These are phyloP conservation scores for Talaromyces atroroseus DNA, from an alignment of 2,329 filamentous ascomycete genomes.

Conservation along the genomic window DNA sequence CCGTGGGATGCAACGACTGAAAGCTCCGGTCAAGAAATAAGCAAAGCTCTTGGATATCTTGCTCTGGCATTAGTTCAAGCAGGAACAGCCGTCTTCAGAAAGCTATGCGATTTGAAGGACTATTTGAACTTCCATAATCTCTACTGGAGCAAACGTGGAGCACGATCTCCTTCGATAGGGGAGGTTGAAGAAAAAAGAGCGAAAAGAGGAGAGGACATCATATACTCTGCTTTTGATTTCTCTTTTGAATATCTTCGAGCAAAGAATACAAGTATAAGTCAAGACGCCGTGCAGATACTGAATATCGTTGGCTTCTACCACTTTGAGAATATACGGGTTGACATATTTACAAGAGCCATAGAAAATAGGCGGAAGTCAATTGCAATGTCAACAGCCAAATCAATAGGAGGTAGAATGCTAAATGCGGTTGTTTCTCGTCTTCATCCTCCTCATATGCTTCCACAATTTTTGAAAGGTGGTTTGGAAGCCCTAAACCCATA, in stretches of 20 bases:
- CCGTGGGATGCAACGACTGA: constrained; percentile 8
- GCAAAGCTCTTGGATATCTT: constrained; percentile 19
- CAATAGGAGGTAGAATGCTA: not conserved
- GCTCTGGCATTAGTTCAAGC: constrained; percentile 25
- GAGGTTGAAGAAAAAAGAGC: not conserved
- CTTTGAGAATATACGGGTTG: constrained; percentile 7
- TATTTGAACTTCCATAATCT: constrained; percentile 19
- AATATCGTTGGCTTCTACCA: constrained; percentile 15
- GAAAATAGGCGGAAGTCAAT: constrained; percentile 4
- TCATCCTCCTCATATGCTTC: constrained; percentile 4
- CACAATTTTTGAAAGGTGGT: not conserved
- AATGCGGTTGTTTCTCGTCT: not conserved
- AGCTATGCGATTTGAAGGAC: constrained; percentile 20
- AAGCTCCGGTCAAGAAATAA: constrained; percentile 8
- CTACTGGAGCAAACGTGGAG: not conserved
- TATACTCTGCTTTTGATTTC: constrained; percentile 10
- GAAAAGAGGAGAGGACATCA: not conserved
- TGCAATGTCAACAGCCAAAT: not conserved
- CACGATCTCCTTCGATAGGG: not conserved
- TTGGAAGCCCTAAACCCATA: constrained; percentile 1
- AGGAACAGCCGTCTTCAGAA: constrained; percentile 19
- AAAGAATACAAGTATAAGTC: constrained; percentile 7
- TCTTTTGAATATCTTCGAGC: constrained; percentile 7
- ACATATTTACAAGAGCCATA: constrained; percentile 14
- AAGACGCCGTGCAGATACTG: constrained; percentile 15